These are phyloP conservation scores for Blumeriella jaapii DNA, from an alignment of 2,329 filamentous ascomycete species.

Conservation along the genomic window DNA sequence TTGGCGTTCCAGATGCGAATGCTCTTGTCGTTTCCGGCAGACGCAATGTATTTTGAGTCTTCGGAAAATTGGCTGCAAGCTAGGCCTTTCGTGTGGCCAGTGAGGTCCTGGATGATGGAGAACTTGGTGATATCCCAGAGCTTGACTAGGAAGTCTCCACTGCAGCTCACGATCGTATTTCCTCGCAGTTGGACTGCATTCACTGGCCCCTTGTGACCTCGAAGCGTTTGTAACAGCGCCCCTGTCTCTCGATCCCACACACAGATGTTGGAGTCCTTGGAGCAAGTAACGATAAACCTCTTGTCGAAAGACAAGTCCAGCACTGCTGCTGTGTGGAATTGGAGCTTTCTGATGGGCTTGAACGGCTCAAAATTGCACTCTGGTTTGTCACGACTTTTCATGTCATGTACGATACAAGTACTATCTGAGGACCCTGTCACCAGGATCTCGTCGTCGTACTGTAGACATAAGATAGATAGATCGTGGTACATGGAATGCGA, in stretches of 20 bases:
- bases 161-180: slow-evolving; percentile 85
- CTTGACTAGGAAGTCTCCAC: slow-evolving; percentile 85
- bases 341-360: slow-evolving; percentile 65
- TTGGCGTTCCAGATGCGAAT: slow-evolving; percentile 95
- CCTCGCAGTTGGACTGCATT: slow-evolving; percentile 94
- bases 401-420: slow-evolving; percentile 83
- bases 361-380: too few relatives aligned
- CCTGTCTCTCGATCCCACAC: slow-evolving; percentile 85
- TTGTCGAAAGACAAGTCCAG: slow-evolving; percentile 90
- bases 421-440: slow-evolving; percentile 91
- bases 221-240: slow-evolving; percentile 62
- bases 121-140: slow-evolving; percentile 91
- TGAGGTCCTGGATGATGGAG: slow-evolving; percentile 80
- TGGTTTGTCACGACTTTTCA: too few relatives aligned
- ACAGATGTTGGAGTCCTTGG: slow-evolving; percentile 88
- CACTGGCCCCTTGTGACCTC: slow-evolving; percentile 81
- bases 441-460: slow-evolving; percentile 86
- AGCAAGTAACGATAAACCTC: slow-evolving; percentile 89
- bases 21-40: slow-evolving; percentile 87
- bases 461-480: slow-evolving; percentile 86
- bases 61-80: slow-evolving; percentile 95
- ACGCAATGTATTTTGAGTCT: slow-evolving; percentile 85
- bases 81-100: slow-evolving; percentile 81
- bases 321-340: slow-evolving; percentile 74
- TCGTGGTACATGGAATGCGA: slow-evolving; percentile 63